These are phyloP conservation scores for Aspergillus sojae DNA, from an alignment of 2,329 filamentous ascomycete species.

Conservation along the genomic window DNA sequence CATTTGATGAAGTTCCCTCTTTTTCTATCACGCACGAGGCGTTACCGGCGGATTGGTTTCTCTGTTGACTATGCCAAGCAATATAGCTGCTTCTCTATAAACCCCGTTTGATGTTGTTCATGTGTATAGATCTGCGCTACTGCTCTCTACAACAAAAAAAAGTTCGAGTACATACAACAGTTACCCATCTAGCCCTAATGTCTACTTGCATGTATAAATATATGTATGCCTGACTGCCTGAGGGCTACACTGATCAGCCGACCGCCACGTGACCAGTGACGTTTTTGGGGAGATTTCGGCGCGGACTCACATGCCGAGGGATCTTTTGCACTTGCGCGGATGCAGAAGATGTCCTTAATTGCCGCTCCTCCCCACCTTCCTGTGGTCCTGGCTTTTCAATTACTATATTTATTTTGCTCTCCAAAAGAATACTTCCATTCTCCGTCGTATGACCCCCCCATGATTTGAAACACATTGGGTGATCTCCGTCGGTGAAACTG, in stretches of 20 bases:
- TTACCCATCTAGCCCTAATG: no score
- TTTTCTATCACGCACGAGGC: constrained; percentile 22
- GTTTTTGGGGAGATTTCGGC: constrained; percentile 27
- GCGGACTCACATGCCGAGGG: constrained; percentile 44
- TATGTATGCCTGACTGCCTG: neutral
- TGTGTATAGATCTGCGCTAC: constrained; percentile 1
- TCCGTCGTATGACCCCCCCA: neutral
- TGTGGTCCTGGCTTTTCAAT: constrained; percentile 1
- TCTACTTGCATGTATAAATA: neutral
- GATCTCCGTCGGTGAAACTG: constrained; percentile 9
- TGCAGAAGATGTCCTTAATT: constrained; percentile 24
- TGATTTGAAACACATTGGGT: constrained; percentile 12
- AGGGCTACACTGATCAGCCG: neutral
- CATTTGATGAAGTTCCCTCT: constrained; percentile 27
- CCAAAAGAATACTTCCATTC: no score
- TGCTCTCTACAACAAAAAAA: neutral
- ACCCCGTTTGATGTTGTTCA: constrained; percentile 1
- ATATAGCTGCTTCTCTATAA: neutral
- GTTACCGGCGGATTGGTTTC: constrained; percentile 21
- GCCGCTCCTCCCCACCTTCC: constrained; percentile 28
- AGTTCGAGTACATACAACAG: neutral
- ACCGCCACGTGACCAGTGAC: constrained; percentile 38
- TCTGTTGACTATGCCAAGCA: constrained; percentile 15
- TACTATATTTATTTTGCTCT: constrained; percentile 11
- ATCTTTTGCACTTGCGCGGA: constrained; percentile 32